These are phyloP conservation scores for Suillus subaureus DNA, from an alignment of 768 basidiomycete genomes.

Conservation along the genomic window DNA sequence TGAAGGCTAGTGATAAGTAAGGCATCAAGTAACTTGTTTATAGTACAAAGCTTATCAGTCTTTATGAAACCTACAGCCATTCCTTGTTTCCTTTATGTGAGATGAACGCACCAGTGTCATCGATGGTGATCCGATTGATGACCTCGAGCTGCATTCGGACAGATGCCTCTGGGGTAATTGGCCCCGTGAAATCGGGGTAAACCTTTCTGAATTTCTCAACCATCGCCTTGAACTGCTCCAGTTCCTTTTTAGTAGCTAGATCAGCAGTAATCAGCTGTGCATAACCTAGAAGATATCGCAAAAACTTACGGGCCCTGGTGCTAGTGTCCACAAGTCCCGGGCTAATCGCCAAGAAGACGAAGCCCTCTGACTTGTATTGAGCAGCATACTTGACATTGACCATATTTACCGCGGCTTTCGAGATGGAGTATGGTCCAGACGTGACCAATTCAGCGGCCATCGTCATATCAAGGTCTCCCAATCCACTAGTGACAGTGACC, in stretches of 20 bases:
- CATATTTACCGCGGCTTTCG: conserved; percentile 42
- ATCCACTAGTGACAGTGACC: conserved; percentile 27
- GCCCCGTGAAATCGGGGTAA: conserved; percentile 20
- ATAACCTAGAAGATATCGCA: background rate
- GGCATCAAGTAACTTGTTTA: background rate
- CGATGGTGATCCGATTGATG: conserved; percentile 14
- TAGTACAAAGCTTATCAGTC: background rate
- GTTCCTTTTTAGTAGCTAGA: conserved; percentile 14
- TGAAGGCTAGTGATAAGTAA: background rate
- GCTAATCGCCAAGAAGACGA: conserved; percentile 38
- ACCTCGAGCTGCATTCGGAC: conserved; percentile 21
- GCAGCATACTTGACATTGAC: conserved; percentile 39
- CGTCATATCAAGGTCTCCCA: conserved; percentile 31
- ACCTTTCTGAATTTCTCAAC: conserved; percentile 11
- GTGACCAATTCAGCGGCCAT: conserved; percentile 14
- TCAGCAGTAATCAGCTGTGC: background rate
- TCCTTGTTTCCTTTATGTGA: conserved; percentile 27
- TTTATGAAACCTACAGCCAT: conserved; percentile 18
- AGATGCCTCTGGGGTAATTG: conserved; percentile 20
- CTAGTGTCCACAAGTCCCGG: conserved; percentile 37
- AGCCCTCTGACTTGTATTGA: conserved; percentile 32
- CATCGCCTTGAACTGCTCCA: conserved; percentile 13
- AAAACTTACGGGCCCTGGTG: conserved; percentile 6
- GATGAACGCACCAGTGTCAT: conserved; percentile 23
- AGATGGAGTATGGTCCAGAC: conserved; percentile 32